phyloP scores from a whole-genome alignment of 2,329 filamentous ascomycete species.

The Fusarium stilboides region DNA sequence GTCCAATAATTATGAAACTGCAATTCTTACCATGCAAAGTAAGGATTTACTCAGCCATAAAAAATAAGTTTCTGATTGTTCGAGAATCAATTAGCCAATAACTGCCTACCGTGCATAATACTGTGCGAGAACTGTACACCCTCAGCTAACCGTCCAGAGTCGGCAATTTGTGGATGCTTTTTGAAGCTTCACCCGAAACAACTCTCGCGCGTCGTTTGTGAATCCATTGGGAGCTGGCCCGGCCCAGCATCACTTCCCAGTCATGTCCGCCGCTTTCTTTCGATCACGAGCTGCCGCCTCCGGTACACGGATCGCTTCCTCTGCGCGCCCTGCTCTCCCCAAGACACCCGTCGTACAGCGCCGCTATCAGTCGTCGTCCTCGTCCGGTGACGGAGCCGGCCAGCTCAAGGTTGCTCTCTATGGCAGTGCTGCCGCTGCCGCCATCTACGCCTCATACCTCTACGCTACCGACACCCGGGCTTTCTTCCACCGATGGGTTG shows the following conservation, averaged over 20 bases:
- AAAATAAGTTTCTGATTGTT: too few relatives aligned
- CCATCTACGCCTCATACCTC: slow-evolving; percentile 69
- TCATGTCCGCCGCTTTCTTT: slow-evolving; percentile 48
- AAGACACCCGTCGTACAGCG: slow-evolving; percentile 44
- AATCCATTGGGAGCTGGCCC: slow-evolving; percentile 52
- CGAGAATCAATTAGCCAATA: neutral
- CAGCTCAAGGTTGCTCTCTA: slow-evolving; percentile 58
- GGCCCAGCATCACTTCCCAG: slow-evolving; percentile 47
- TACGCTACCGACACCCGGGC: slow-evolving; percentile 84
- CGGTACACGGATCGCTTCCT: slow-evolving; percentile 37
- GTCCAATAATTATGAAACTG: too few relatives aligned
- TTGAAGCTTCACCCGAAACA: slow-evolving; percentile 49
- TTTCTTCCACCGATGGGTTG: slow-evolving; percentile 76
- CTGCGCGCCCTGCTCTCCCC: slow-evolving; percentile 39
- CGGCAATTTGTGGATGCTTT: slow-evolving; percentile 47
- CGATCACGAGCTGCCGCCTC: slow-evolving; percentile 45
- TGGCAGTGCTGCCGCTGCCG: slow-evolving; percentile 59
- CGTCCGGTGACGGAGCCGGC: slow-evolving; percentile 50
- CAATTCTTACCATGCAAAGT: too few relatives aligned
- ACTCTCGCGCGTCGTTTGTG: slow-evolving; percentile 42
- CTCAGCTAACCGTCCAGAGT: slow-evolving; percentile 34
- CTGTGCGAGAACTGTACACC: slow-evolving; percentile 43
- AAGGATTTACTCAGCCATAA: too few relatives aligned
- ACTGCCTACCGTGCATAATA: slow-evolving; percentile 40
- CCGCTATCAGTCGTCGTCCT: slow-evolving; percentile 55